phyloP scores from a whole-genome alignment of 768 basidiomycete species.

The Peribolospora baueri region DNA sequence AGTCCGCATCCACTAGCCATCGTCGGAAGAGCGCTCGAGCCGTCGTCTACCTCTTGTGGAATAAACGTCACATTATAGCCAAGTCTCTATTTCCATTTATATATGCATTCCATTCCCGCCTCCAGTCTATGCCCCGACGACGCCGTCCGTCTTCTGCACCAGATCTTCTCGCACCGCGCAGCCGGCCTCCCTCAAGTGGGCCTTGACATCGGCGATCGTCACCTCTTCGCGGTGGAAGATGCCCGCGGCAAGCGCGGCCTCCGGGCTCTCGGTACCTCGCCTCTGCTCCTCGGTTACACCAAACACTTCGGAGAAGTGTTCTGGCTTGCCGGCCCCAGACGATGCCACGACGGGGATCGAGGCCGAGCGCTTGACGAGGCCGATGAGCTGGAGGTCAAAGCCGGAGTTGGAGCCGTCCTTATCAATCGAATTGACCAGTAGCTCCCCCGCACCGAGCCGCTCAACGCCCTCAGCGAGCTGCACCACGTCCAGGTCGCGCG shows the following conservation, averaged over 20 bases:
- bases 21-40: too few species aligned
- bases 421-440: constrained; percentile 87
- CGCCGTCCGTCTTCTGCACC: not conserved
- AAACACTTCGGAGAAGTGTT: constrained; percentile 79
- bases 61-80: too few species aligned
- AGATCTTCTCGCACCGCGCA: constrained; percentile 12
- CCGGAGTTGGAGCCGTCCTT: constrained; percentile 78
- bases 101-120: too few species aligned
- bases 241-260: constrained; percentile 77
- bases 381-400: constrained; percentile 65
- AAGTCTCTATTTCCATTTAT: too few species aligned
- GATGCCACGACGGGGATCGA: constrained; percentile 82
- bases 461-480: constrained; percentile 85
- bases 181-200: constrained; percentile 16
- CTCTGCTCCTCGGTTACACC: constrained; percentile 33
- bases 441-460: constrained; percentile 73
- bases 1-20: too few species aligned
- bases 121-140: too few species aligned
- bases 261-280: constrained; percentile 22
- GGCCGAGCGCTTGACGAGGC: constrained; percentile 47
- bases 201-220: constrained; percentile 55
- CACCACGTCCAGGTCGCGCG: constrained; percentile 57
- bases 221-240: constrained; percentile 90
- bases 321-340: constrained; percentile 62
- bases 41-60: too few species aligned